Evolutionary conservation across 345 rosid species (phyloP).

Genomic region (Arabidopsis arenosa): DNA sequence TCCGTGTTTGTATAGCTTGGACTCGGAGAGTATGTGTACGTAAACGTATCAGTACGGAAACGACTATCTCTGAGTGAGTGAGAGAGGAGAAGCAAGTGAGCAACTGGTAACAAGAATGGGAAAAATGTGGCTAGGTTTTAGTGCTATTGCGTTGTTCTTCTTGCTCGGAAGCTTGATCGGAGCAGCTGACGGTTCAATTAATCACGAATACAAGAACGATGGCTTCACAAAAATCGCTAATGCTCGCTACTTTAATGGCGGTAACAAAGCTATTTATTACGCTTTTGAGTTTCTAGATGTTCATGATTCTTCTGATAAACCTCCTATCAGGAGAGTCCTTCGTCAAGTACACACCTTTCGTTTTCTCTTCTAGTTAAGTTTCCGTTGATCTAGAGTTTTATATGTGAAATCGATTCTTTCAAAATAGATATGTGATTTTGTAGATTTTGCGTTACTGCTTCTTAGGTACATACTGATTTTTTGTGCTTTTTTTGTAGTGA

Average conservation of each 20-base stretch:
- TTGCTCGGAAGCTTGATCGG: neutral
- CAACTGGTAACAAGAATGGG: no score
- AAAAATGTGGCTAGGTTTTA: no score
- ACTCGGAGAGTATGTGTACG: no score
- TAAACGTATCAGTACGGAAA: no score
- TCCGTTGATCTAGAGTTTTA: neutral
- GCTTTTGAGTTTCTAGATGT: conserved; percentile 56
- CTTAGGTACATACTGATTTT: neutral
- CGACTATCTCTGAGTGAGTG: no score
- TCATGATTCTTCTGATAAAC: conserved; percentile 44
- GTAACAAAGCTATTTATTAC: conserved; percentile 65
- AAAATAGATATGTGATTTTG: no score
- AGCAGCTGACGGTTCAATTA: conserved; percentile 46
- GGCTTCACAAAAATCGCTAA: conserved; percentile 55
- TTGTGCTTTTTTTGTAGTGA: neutral
- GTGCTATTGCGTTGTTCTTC: neutral
- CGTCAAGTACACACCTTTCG: conserved; percentile 49
- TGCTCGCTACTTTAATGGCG: conserved; percentile 78
- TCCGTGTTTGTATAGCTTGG: no score
- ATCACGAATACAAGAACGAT: conserved; percentile 66
- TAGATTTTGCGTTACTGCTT: neutral
- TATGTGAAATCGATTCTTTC: neutral
- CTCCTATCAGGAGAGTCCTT: conserved; percentile 58
- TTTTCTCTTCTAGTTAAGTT: neutral
- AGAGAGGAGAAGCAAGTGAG: no score